Percentiles rank a stretch among this genome's conserved stretches.
phyloP scores from a whole-genome alignment of 2,329 filamentous ascomycete species.

The Stachybotrys elegans region DNA sequence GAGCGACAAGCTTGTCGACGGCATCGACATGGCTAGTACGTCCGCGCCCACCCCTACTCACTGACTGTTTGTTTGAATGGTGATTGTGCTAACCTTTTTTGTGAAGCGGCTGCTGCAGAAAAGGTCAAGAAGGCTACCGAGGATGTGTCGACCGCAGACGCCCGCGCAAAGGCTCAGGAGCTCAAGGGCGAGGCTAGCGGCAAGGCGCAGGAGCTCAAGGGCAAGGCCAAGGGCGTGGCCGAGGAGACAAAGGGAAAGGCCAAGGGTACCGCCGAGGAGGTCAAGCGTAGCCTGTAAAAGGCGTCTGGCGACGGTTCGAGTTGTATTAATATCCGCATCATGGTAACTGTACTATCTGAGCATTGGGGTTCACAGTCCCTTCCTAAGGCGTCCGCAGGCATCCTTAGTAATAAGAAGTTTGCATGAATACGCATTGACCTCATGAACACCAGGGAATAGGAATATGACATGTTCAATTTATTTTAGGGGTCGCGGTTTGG shows the following conservation, averaged over 20 bases:
- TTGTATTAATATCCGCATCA: slow-evolving; percentile 7
- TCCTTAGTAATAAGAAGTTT: too few species aligned
- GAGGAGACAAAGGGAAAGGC: slow-evolving; percentile 37
- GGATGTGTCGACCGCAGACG: slow-evolving; percentile 18
- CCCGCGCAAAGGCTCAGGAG: slow-evolving; percentile 26
- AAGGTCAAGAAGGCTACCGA: slow-evolving; percentile 44
- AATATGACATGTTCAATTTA: too few species aligned
- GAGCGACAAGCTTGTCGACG: slow-evolving; percentile 56
- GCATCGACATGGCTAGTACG: slow-evolving; percentile 54
- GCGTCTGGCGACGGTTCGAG: not conserved
- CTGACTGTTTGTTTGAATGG: not conserved
- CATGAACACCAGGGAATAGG: too few species aligned
- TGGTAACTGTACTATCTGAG: not conserved
- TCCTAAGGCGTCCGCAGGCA: too few species aligned
- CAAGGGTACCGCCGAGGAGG: slow-evolving; percentile 36
- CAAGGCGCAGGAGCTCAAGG: slow-evolving; percentile 31
- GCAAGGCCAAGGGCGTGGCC: slow-evolving; percentile 36
- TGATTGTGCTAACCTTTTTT: slow-evolving; percentile 5
- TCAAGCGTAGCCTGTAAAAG: slow-evolving; percentile 23
- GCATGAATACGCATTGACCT: too few species aligned
- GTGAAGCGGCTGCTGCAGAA: slow-evolving; percentile 30
- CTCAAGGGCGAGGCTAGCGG: slow-evolving; percentile 32
- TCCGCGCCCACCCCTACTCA: slow-evolving; percentile 8
- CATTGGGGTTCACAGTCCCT: too few species aligned
- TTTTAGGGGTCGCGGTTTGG: too few species aligned